Percentiles rank a stretch among this genome's conserved stretches.
Conservation (phyloP, 345 rosid genomes). For the Lepidium didymum region DNA sequence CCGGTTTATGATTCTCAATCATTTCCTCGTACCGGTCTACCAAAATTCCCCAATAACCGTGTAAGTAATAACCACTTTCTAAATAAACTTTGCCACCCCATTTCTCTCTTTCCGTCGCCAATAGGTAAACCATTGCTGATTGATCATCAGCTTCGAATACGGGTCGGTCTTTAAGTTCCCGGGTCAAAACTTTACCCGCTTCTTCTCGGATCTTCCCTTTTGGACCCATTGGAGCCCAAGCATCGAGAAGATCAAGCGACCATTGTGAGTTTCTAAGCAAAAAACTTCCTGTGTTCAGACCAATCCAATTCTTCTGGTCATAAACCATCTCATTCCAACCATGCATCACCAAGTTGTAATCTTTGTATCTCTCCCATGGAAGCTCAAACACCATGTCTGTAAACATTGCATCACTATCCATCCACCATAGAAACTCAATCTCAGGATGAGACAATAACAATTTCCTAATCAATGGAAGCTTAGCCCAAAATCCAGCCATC, state of each 20-base stretch:
- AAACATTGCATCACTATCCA: conserved; percentile 77
- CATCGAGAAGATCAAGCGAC: conserved; percentile 64
- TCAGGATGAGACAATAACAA: conserved; percentile 62
- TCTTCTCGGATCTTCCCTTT: conserved; percentile 57
- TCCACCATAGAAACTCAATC: conserved; percentile 72
- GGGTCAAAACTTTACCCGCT: conserved; percentile 51
- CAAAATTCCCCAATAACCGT: conserved; percentile 67
- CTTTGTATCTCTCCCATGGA: conserved; percentile 74
- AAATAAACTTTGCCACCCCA: conserved; percentile 70
- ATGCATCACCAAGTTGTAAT: conserved; percentile 57
- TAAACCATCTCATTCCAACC: conserved; percentile 75
- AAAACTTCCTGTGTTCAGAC: conserved; percentile 64
- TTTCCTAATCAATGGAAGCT: conserved; percentile 59
- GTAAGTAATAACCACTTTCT: conserved; percentile 65
- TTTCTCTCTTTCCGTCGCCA: conserved; percentile 51
- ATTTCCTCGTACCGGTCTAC: conserved; percentile 67
- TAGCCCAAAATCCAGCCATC: conserved; percentile 78
- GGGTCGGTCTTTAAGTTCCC: conserved; percentile 54
- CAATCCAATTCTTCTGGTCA: conserved; percentile 62
- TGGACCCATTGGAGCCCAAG: conserved; percentile 74
- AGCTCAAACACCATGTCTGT: conserved; percentile 76
- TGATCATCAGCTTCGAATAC: conserved; percentile 71
- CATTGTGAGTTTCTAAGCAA: conserved; percentile 58
- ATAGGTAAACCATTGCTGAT: conserved; percentile 61
- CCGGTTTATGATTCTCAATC: conserved; percentile 60